phyloP scores from a whole-genome alignment of 2,329 filamentous ascomycete genomes.

The Venturia carpophila region DNA sequence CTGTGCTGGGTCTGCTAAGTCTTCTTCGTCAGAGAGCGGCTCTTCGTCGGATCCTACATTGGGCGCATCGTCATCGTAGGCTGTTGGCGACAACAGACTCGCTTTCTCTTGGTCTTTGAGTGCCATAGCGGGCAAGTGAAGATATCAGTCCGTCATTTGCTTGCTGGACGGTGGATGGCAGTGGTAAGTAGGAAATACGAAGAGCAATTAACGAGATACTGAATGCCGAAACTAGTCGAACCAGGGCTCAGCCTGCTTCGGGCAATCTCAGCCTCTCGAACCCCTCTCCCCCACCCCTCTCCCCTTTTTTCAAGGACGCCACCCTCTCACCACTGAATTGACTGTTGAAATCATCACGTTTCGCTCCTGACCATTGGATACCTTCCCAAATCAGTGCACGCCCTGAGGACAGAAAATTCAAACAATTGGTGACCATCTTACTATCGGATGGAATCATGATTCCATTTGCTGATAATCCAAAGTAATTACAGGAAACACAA shows the following conservation, averaged over 20 bases:
- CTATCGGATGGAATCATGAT: too few species aligned
- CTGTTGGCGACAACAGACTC: slow-evolving; percentile 11
- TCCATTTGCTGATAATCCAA: too few species aligned
- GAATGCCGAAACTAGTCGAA: background rate
- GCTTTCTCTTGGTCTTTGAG: slow-evolving; percentile 15
- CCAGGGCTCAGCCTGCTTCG: background rate
- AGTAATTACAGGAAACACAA: background rate
- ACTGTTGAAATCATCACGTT: too few species aligned
- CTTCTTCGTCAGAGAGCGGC: slow-evolving; percentile 4
- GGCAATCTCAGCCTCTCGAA: background rate
- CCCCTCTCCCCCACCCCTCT: too few species aligned
- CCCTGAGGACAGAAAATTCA: too few species aligned
- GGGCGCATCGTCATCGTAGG: slow-evolving; percentile 17
- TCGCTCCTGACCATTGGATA: too few species aligned
- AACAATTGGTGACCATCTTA: too few species aligned
- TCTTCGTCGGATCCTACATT: slow-evolving; percentile 10
- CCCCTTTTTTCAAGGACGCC: too few species aligned
- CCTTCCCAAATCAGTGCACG: too few species aligned
- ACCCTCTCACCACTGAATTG: too few species aligned
- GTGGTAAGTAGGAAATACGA: too few species aligned
- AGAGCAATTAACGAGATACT: background rate
- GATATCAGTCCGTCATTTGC: background rate
- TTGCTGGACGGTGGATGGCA: background rate
- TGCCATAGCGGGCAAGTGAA: background rate
- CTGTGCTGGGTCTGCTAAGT: slow-evolving; percentile 2